These are phyloP conservation scores for Hanseniaspora occidentalis DNA, from an alignment of 805 yeast species.

Conservation along the genomic window DNA sequence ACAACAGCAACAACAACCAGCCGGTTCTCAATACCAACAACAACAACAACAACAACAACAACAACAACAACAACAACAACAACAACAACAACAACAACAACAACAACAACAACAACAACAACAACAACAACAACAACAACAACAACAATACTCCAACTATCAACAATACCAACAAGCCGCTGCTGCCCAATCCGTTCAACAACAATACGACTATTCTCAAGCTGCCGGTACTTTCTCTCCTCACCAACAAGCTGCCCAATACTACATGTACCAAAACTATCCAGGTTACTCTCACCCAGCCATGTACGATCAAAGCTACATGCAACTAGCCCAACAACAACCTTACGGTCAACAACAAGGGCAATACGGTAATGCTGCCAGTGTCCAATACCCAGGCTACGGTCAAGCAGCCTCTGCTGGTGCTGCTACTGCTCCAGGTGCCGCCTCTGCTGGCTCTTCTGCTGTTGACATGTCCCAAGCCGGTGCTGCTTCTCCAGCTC, in stretches of 20 bases:
- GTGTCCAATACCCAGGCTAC: slow-evolving; percentile 13
- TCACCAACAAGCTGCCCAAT: slow-evolving; percentile 17
- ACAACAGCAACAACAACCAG: slow-evolving; percentile 9
- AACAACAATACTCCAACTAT: slow-evolving; percentile 7
- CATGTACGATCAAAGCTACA: slow-evolving; percentile 18
- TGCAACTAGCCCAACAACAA: slow-evolving; percentile 8
- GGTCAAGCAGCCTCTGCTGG: slow-evolving; percentile 15
- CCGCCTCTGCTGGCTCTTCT: slow-evolving; percentile 11
- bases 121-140: slow-evolving; percentile 13
- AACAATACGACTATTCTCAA: slow-evolving; percentile 16
- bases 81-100: slow-evolving; percentile 5
- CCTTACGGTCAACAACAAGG: slow-evolving; percentile 10
- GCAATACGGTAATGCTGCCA: slow-evolving; percentile 9
- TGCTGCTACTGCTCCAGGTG: slow-evolving; percentile 12
- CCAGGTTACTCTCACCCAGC: slow-evolving; percentile 27
- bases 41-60: slow-evolving; percentile 10
- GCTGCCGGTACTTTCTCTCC: slow-evolving; percentile 8
- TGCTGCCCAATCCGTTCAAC: slow-evolving; percentile 17
- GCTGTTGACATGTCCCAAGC: slow-evolving; percentile 4
- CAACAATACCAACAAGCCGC: slow-evolving; percentile 14
- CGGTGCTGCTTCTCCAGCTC: slow-evolving; percentile 16
- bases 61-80: slow-evolving; percentile 4
- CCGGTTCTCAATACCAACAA: slow-evolving; percentile 8
- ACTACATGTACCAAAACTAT: slow-evolving; percentile 25
- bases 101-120: slow-evolving; percentile 15